Evolutionary conservation across 768 basidiomycete genomes (phyloP).

Genomic region (Trametes maxima): DNA sequence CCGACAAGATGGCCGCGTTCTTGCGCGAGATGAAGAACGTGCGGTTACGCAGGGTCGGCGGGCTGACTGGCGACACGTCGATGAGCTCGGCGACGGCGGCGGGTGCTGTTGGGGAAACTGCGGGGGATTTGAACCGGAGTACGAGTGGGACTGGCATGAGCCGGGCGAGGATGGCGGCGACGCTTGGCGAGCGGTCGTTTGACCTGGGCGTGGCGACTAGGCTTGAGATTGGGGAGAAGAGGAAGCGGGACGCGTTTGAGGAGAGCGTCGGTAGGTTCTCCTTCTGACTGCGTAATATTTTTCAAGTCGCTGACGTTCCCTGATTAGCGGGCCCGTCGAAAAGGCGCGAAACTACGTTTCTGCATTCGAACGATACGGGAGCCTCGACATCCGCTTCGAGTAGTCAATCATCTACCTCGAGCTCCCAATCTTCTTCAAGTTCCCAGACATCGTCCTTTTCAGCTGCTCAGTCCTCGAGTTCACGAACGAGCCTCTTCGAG

Average conservation of each 20-base stretch:
- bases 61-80: conserved; percentile 27
- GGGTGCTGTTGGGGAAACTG: neutral
- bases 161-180: conserved; percentile 18
- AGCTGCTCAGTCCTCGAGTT: neutral
- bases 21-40: conserved; percentile 79
- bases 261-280: conserved; percentile 1
- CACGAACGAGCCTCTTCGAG: conserved; percentile 8
- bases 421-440: conserved; percentile 9
- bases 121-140: conserved; percentile 10
- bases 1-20: conserved; percentile 85
- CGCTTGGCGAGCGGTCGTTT: conserved; percentile 24
- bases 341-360: conserved; percentile 22
- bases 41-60: conserved; percentile 58
- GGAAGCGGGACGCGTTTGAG: conserved; percentile 23
- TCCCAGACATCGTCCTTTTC: conserved; percentile 8
- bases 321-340: conserved; percentile 17
- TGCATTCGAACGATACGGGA: conserved; percentile 12
- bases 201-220: conserved; percentile 21
- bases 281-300: neutral
- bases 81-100: conserved; percentile 18
- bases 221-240: conserved; percentile 25
- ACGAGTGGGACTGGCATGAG: conserved; percentile 14
- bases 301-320: neutral
- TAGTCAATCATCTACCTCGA: conserved; percentile 17
- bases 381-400: conserved; percentile 22